phyloP scores from a whole-genome alignment of 805 yeast species.

The Myxozyma mucilagina region DNA sequence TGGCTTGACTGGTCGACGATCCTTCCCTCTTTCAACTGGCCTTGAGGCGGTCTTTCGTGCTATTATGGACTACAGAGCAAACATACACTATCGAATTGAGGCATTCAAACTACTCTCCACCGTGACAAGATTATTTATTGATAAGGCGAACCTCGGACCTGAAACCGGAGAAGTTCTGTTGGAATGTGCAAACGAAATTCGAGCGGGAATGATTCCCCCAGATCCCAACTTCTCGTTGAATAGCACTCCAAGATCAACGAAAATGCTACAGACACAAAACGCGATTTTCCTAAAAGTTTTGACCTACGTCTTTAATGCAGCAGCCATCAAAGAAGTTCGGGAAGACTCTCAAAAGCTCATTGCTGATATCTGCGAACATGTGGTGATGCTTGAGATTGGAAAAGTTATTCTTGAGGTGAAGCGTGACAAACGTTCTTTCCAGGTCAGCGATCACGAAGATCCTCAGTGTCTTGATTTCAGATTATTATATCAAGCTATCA shows the following conservation, averaged over 20 bases:
- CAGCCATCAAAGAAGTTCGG: slow-evolving; percentile 68
- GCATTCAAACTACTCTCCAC: slow-evolving; percentile 73
- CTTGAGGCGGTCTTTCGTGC: slow-evolving; percentile 74
- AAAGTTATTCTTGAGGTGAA: slow-evolving; percentile 64
- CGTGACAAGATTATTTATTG: slow-evolving; percentile 67
- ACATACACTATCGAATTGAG: slow-evolving; percentile 67
- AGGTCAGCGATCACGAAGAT: slow-evolving; percentile 80
- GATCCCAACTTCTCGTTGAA: slow-evolving; percentile 25
- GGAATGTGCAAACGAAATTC: slow-evolving; percentile 25
- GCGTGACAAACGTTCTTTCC: slow-evolving; percentile 62
- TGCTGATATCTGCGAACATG: slow-evolving; percentile 71
- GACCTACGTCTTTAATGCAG: slow-evolving; percentile 55
- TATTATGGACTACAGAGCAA: slow-evolving; percentile 60
- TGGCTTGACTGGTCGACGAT: slow-evolving; percentile 62
- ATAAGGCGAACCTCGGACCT: slow-evolving; percentile 39
- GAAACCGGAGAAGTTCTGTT: slow-evolving; percentile 17
- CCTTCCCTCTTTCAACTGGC: slow-evolving; percentile 82
- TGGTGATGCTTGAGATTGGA: slow-evolving; percentile 73
- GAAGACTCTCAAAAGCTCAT: slow-evolving; percentile 67
- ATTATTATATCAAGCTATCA: slow-evolving; percentile 70
- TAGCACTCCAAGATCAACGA: slow-evolving; percentile 23
- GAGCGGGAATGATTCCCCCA: slow-evolving; percentile 28
- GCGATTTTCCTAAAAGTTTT: slow-evolving; percentile 62
- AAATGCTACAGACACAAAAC: slow-evolving; percentile 48
- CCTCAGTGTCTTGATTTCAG: slow-evolving; percentile 65